phyloP scores from a whole-genome alignment of 1,284 basidiomycete species.

The Heterobasidion irregulare region DNA sequence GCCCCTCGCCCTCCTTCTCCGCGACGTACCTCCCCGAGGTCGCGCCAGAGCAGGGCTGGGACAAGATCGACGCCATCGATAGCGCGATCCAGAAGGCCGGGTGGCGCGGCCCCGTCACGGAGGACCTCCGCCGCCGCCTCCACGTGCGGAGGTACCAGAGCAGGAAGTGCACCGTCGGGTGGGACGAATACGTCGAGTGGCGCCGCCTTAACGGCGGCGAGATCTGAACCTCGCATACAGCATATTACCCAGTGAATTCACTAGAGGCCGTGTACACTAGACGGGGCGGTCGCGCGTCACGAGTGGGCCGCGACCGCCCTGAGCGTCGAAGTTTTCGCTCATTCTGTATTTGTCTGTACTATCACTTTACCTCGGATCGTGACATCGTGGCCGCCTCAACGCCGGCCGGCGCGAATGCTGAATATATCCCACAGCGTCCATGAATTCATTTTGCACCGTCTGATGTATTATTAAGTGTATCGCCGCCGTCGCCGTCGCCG shows the following conservation, averaged over 20 bases:
- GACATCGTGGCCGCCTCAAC: neutral
- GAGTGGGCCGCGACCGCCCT: neutral
- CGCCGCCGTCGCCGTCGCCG: no score
- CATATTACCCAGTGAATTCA: neutral
- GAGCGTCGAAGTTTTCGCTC: neutral
- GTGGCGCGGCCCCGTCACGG: conserved; percentile 76
- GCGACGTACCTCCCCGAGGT: conserved; percentile 97
- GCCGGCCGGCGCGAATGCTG: neutral
- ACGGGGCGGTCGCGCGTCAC: neutral
- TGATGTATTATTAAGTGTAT: no score
- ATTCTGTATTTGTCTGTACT: neutral
- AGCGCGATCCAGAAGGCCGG: conserved; percentile 92
- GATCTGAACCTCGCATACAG: conserved; percentile 6
- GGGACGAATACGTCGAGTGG: conserved; percentile 77
- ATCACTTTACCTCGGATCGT: neutral
- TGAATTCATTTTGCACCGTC: neutral
- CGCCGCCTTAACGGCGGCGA: conserved; percentile 37
- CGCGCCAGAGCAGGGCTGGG: conserved; percentile 90
- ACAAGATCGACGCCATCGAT: conserved; percentile 81
- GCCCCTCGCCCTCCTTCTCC: conserved; percentile 53
- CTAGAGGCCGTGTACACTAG: neutral
- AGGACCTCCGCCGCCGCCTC: conserved; percentile 73
- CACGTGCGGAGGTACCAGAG: conserved; percentile 84
- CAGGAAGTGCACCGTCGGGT: conserved; percentile 61
- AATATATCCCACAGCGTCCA: neutral